Base-by-base conservation (phyloP, 257 asterid genomes). In the Catharanthus roseus region DNA sequence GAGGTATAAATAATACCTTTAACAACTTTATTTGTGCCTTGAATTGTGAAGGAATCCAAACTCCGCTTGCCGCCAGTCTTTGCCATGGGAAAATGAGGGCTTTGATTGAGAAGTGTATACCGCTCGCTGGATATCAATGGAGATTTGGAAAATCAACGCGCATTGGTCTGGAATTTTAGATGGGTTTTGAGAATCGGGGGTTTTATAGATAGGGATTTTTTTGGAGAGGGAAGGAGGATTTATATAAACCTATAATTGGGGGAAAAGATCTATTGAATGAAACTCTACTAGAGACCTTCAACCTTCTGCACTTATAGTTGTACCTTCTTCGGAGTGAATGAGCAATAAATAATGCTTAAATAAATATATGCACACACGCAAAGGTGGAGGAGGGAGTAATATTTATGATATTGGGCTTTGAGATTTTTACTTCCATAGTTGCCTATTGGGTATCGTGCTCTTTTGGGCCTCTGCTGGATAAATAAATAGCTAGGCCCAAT, bases 21-120 rank as follows among this genome's bases (percentile, higher is more conserved):
- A 24, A 89, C 91, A 24, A 79, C 65, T 70, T 87, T 81, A 78
- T 82, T 78, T 55, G 93, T 80, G 80, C 92, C 91, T 74, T 75
- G 77, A 60, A 89, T 83, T 65, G 82, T 82, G 86, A 79, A 86
- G 21, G 78, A 72, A 47, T 75, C 82, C 66, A 87, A 53, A 50
- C 78, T 86, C 23, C 87, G 76, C 76, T 76, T 80, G 23, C 85
- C 82, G 39, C 81, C 77, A 45, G 85, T 77, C 79, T 86, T 87
- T 65, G 85, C 86, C 87, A 85, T 85, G 75, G 76, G 21, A 56
- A 73, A 41, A 47, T 26, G n/a, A 23, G 33, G 71, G 62, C 34
- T 53, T 49, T 36, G 68, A 47, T 45, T 33, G 41, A 58, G 34
- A n/a, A 47, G 69, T 45, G 10, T 39, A 55, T 42, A 67, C 60